Percentiles rank a stretch among this genome's conserved stretches.
phyloP scores from a whole-genome alignment of 2,329 filamentous ascomycete species.

The Neonectria coccinea region DNA sequence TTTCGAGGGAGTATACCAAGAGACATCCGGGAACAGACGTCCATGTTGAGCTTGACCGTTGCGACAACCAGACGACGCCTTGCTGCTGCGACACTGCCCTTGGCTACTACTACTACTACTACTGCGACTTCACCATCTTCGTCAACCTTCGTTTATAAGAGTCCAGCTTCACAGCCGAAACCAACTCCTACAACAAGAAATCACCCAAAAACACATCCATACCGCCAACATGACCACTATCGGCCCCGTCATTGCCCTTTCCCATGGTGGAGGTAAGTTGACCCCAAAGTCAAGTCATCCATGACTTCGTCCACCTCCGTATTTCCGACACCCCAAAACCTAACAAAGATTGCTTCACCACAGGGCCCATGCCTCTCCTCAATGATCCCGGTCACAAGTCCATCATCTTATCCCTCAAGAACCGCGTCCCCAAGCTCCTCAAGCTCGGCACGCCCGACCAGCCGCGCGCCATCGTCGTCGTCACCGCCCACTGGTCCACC shows the following conservation, averaged over 20 bases:
- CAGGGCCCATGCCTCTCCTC: conserved; percentile 68
- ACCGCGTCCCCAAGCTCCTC: conserved; percentile 66
- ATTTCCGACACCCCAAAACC: conserved; percentile 7
- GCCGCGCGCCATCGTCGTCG: conserved; percentile 64
- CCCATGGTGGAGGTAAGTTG: conserved; percentile 61
- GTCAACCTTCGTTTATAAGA: conserved; percentile 2
- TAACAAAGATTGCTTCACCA: conserved; percentile 30
- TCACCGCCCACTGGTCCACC: conserved; percentile 70
- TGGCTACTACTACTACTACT: neutral
- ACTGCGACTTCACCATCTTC: neutral
- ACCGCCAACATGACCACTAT: conserved; percentile 52
- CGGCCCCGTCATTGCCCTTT: conserved; percentile 60
- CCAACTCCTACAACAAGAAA: conserved; percentile 11
- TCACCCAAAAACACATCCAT: conserved; percentile 11
- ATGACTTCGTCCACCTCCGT: conserved; percentile 4
- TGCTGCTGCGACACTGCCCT: conserved; percentile 6
- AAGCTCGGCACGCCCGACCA: conserved; percentile 63
- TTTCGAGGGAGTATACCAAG: neutral
- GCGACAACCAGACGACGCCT: conserved; percentile 23
- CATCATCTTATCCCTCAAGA: conserved; percentile 64
- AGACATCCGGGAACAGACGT: neutral
- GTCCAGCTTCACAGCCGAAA: neutral
- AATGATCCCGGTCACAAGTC: conserved; percentile 64
- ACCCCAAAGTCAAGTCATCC: neutral
- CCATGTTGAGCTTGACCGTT: conserved; percentile 33